Percentiles rank a stretch among this genome's conserved stretches.
Conservation (phyloP, 2,329 filamentous ascomycete species). For the Colletotrichum chrysophilum region DNA sequence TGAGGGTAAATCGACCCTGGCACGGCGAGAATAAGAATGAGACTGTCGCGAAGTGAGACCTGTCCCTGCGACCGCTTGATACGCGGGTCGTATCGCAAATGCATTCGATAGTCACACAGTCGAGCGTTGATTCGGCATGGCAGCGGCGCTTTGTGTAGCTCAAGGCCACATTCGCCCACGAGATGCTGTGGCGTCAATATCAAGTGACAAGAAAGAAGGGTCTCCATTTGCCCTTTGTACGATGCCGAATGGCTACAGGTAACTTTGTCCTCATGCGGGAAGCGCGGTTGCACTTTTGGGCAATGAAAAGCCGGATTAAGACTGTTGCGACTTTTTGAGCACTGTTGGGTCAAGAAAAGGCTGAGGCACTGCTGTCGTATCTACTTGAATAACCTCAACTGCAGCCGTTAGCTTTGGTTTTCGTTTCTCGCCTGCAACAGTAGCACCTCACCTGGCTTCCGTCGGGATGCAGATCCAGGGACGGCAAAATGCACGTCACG, state of each 20-base stretch:
- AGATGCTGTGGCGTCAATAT: not conserved
- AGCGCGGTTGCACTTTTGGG: not conserved
- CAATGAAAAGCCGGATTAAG: not conserved
- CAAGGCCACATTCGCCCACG: not conserved
- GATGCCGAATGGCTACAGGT: not conserved
- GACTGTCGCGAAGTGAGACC: not conserved
- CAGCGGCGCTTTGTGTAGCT: not conserved
- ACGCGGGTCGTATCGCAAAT: not conserved
- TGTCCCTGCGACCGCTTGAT: not conserved
- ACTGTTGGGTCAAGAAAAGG: conserved; percentile 25
- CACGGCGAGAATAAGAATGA: not conserved
- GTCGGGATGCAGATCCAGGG: conserved; percentile 19
- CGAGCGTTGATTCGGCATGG: not conserved
- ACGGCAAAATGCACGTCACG: conserved; percentile 14
- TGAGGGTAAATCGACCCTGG: not conserved
- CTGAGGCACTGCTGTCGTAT: conserved; percentile 24
- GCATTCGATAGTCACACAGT: not conserved
- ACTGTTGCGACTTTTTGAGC: conserved; percentile 14
- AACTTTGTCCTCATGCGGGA: not conserved
- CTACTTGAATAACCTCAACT: conserved; percentile 21
- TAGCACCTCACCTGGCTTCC: conserved; percentile 3
- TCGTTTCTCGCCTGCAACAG: not conserved
- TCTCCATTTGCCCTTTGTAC: not conserved
- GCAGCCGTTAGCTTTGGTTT: not conserved
- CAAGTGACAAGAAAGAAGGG: not conserved